Base-by-base conservation (phyloP, 2,329 filamentous ascomycete species). In the Xylariaceae sp. region DNA sequence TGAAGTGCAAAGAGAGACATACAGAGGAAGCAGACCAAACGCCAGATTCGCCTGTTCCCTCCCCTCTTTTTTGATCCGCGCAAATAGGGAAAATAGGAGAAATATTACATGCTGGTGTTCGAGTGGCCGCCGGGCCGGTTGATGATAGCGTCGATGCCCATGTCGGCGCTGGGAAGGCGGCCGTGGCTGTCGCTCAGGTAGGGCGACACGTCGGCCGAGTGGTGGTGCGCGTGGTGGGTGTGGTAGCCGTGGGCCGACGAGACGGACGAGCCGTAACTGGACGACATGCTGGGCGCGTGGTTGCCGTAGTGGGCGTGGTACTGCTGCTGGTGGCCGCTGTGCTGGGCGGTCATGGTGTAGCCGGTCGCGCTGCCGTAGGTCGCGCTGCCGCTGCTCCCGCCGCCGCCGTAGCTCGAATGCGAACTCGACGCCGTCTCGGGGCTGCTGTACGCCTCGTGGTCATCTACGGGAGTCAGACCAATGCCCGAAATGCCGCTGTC, bases 401-500 rank as follows among this genome's bases (percentile, higher is more conserved):
- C 14, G 33, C 53, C 52, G 32, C 58, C 58, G 45, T 49, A 51
- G 14, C 48, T 52, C 21, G 32, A 38, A 36, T 37, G 39, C 38
- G 64, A 64, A 45, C 64, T 61, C 32, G 60, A 56, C 39, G 59
- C 61, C 36, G 63, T 66, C 52, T 70, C 69, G 47, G 69, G 69
- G 53, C 68, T 72, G 61, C 64, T 72, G 59, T 72, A 72, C 49
- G 68, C 62, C 56, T 75, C 71, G 51, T 75, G 57, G 51, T 77
- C 73, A 59, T 76, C 72, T 60, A 72, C 65, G 52, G 69, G 68
- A 41, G 68, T 74, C 56, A 75, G 63, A 58, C 63, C 70, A 59
- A 71, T 70, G 58, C 67, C 70, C 55, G 72, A 79, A 63, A 83
- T 74, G 53, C 77, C 80, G 63, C 76, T 82, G 63, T 86, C 81